phyloP scores from a whole-genome alignment of 1,284 basidiomycete species.

The Polyporus tsugae region DNA sequence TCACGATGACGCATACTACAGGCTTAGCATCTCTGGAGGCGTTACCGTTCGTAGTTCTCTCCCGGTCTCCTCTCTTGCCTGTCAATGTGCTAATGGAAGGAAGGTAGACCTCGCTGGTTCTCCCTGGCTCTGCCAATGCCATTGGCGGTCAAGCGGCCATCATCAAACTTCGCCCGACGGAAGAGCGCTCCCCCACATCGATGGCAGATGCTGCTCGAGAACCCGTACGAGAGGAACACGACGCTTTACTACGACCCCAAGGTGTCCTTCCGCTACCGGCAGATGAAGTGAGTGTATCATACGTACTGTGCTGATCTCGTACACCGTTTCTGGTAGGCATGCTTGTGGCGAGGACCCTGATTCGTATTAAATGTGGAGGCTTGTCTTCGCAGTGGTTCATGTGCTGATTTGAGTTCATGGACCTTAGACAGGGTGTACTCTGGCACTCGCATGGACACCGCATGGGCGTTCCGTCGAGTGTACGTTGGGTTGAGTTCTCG shows the following conservation, averaged over 20 bases:
- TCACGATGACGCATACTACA: slow-evolving; percentile 46
- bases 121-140: slow-evolving; percentile 57
- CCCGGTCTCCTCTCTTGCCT: neutral
- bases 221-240: slow-evolving; percentile 50
- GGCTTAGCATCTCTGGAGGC: slow-evolving; percentile 51
- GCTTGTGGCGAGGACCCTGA: slow-evolving; percentile 47
- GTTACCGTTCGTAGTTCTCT: slow-evolving; percentile 42
- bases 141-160: slow-evolving; percentile 53
- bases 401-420: neutral
- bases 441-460: slow-evolving; percentile 66
- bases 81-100: no score
- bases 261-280: slow-evolving; percentile 52
- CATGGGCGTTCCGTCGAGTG: slow-evolving; percentile 63
- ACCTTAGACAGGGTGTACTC: slow-evolving; percentile 40
- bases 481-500: slow-evolving; percentile 8
- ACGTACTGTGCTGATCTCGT: neutral
- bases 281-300: slow-evolving; percentile 49
- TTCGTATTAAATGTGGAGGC: slow-evolving; percentile 13
- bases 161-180: slow-evolving; percentile 57
- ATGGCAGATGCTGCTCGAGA: slow-evolving; percentile 58
- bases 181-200: slow-evolving; percentile 52
- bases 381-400: no score
- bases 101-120: slow-evolving; percentile 47
- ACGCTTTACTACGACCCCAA: slow-evolving; percentile 38
- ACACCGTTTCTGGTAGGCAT: slow-evolving; percentile 26